These are phyloP conservation scores for Fraxinus americana DNA, from an alignment of 257 asterid genomes.

Conservation along the genomic window DNA sequence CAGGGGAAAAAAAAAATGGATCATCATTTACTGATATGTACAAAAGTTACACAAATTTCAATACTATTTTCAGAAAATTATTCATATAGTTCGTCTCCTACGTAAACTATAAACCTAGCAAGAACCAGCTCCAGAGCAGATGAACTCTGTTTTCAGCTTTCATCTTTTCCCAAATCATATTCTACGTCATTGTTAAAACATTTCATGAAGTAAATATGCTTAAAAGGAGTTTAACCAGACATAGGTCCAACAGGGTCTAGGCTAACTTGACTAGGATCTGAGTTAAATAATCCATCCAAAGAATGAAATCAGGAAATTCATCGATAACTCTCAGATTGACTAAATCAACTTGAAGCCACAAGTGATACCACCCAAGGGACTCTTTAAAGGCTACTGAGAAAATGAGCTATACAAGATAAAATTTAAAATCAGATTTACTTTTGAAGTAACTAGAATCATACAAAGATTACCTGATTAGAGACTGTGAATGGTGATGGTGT, in stretches of 20 bases:
- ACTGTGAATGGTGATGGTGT: conserved; percentile 44
- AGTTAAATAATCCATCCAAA: not conserved
- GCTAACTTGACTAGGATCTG: not conserved
- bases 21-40: no score
- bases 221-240: not conserved
- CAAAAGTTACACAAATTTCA: no score
- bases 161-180: not conserved
- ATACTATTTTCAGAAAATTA: no score
- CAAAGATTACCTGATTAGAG: conserved; percentile 58
- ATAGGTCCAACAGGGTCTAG: not conserved
- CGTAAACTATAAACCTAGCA: not conserved
- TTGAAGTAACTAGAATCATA: not conserved
- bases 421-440: not conserved
- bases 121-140: not conserved
- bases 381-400: not conserved
- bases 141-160: not conserved
- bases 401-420: not conserved
- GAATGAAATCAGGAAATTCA: not conserved
- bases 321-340: not conserved
- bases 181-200: not conserved
- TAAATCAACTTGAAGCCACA: not conserved
- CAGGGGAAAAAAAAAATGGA: no score
- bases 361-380: not conserved
- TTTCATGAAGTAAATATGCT: not conserved
- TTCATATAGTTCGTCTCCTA: not conserved